These are phyloP conservation scores for Austroboletus niveus DNA, from an alignment of 1,284 basidiomycete species.

Conservation along the genomic window DNA sequence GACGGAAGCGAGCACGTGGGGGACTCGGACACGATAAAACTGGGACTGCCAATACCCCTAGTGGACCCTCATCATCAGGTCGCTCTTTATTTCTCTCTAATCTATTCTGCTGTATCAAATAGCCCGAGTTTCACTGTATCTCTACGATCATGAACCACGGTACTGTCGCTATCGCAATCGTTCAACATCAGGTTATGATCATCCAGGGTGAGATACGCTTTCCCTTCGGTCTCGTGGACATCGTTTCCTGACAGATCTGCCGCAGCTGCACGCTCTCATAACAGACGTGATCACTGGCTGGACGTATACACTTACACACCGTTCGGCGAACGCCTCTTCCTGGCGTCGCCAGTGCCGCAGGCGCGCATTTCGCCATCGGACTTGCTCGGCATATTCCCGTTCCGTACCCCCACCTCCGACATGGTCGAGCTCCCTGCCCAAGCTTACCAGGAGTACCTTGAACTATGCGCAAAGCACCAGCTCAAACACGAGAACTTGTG, in stretches of 20 bases:
- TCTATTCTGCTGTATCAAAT: constrained; percentile 14
- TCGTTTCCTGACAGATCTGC: constrained; percentile 4
- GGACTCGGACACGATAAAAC: too few relatives aligned
- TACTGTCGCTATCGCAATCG: constrained; percentile 60
- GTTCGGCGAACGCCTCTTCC: constrained; percentile 61
- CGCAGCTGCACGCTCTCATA: constrained; percentile 53
- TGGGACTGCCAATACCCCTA: too few relatives aligned
- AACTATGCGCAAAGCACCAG: constrained; percentile 47
- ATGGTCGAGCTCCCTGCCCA: constrained; percentile 60
- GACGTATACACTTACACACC: constrained; percentile 63
- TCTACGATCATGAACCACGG: constrained; percentile 51
- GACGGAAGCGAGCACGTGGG: too few relatives aligned
- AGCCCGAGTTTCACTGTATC: constrained; percentile 16
- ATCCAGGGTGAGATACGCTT: constrained; percentile 50
- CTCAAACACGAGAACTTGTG: constrained; percentile 54
- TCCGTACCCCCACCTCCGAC: constrained; percentile 41
- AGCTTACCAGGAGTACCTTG: constrained; percentile 53
- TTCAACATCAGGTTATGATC: constrained; percentile 61
- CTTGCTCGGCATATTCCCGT: constrained; percentile 55
- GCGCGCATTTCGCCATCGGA: constrained; percentile 58
- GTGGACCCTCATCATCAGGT: background rate
- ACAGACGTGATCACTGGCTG: constrained; percentile 49
- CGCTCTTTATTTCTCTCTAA: constrained; percentile 1
- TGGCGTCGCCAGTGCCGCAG: constrained; percentile 51
- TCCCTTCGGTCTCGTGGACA: background rate